Conservation (phyloP, 257 asterid species). For the Verbena officinalis region DNA sequence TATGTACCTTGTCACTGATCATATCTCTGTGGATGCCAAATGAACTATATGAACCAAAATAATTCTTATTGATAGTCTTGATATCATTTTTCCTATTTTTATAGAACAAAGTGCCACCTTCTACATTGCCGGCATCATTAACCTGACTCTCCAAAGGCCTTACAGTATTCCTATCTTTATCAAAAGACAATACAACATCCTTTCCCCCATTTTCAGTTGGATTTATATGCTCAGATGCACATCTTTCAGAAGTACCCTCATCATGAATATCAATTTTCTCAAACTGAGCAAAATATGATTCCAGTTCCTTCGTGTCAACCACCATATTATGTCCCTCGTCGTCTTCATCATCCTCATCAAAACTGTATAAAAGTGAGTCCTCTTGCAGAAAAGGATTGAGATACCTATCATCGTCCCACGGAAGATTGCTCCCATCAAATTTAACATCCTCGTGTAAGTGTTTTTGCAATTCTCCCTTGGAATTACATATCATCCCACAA, state of each 20-base stretch:
- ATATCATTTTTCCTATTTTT: slow-evolving; percentile 36
- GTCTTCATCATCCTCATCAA: slow-evolving; percentile 63
- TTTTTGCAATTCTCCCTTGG: slow-evolving; percentile 55
- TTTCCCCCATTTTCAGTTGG: slow-evolving; percentile 43
- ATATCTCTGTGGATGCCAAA: slow-evolving; percentile 93
- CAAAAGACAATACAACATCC: slow-evolving; percentile 33
- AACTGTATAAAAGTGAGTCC: slow-evolving; percentile 79
- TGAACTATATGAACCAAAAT: slow-evolving; percentile 87
- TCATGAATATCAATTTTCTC: slow-evolving; percentile 49
- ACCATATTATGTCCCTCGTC: slow-evolving; percentile 50
- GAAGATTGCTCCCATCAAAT: slow-evolving; percentile 43
- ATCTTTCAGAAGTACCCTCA: slow-evolving; percentile 39
- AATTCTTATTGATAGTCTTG: slow-evolving; percentile 55
- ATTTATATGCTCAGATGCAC: slow-evolving; percentile 28
- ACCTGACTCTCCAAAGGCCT: slow-evolving; percentile 27
- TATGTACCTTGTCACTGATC: slow-evolving; percentile 95
- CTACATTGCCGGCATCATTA: slow-evolving; percentile 26
- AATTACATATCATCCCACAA: slow-evolving; percentile 45
- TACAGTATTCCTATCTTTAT: slow-evolving; percentile 33
- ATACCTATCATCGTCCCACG: slow-evolving; percentile 80
- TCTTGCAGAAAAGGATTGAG: slow-evolving; percentile 76
- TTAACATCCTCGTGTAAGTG: slow-evolving; percentile 51
- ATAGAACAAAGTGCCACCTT: slow-evolving; percentile 27
- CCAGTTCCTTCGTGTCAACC: slow-evolving; percentile 48
- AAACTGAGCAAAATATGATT: slow-evolving; percentile 44